Conservation (phyloP, 805 yeast genomes). For the Suhomyces pyralidae region DNA sequence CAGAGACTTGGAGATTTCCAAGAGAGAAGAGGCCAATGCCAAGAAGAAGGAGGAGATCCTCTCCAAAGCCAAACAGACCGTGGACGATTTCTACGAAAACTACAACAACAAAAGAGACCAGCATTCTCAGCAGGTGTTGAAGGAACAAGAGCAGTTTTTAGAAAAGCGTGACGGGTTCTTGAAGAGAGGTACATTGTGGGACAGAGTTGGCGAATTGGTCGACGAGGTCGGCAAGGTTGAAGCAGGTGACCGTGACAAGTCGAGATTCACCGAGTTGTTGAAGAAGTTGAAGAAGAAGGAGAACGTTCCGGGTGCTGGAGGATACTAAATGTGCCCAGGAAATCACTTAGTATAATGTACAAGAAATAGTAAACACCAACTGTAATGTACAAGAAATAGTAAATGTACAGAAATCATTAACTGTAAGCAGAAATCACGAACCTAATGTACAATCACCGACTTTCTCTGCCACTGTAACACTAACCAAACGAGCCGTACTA, state of each 20-base stretch:
- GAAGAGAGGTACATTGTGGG: conserved; percentile 47
- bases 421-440: too few species aligned
- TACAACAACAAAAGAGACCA: conserved; percentile 82
- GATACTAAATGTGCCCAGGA: conserved; percentile 15
- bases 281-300: conserved; percentile 64
- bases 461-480: too few species aligned
- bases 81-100: conserved; percentile 89
- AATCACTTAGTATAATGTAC: too few species aligned
- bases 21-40: conserved; percentile 71
- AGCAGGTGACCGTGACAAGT: conserved; percentile 57
- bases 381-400: too few species aligned
- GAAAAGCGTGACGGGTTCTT: conserved; percentile 69
- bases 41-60: conserved; percentile 64
- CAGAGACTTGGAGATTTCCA: conserved; percentile 70
- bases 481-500: too few species aligned
- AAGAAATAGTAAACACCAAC: too few species aligned
- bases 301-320: conserved; percentile 75
- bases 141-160: conserved; percentile 68
- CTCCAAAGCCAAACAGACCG: conserved; percentile 72
- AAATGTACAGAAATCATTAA: too few species aligned
- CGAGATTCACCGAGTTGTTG: conserved; percentile 66
- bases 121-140: conserved; percentile 57
- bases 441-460: too few species aligned
- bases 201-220: conserved; percentile 52
- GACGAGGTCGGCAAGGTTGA: conserved; percentile 39